Evolutionary conservation across 2,329 filamentous ascomycete genomes (phyloP).

Genomic region (Fusarium graminum): DNA sequence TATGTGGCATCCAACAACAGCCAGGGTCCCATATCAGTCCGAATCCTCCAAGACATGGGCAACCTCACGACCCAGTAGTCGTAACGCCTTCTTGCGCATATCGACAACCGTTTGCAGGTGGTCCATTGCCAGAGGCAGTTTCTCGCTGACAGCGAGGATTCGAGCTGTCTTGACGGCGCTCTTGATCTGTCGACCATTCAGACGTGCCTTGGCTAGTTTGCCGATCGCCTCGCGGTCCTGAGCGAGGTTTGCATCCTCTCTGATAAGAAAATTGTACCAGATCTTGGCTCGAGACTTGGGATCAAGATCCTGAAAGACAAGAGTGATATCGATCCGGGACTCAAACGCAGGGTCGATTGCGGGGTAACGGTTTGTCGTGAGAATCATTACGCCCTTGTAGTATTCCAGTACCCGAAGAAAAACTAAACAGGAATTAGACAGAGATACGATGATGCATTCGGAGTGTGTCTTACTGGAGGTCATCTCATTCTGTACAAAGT

Average conservation of each 20-base stretch:
- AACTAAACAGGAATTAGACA: conserved; percentile 16
- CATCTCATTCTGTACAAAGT: conserved; percentile 45
- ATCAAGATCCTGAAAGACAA: conserved; percentile 52
- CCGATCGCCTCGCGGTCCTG: background rate
- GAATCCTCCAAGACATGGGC: background rate
- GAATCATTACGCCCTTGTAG: conserved; percentile 54
- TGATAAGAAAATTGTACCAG: conserved; percentile 37
- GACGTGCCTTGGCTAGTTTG: background rate
- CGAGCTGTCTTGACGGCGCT: conserved; percentile 26
- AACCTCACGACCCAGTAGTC: background rate
- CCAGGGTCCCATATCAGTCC: background rate
- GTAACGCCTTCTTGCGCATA: conserved; percentile 4
- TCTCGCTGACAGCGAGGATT: conserved; percentile 13
- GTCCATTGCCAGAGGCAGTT: background rate
- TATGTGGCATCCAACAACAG: background rate
- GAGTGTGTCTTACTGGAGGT: conserved; percentile 42
- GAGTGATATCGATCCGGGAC: conserved; percentile 58
- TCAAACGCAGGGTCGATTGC: conserved; percentile 59
- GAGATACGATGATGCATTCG: background rate
- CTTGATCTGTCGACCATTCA: conserved; percentile 43
- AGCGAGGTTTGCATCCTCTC: background rate
- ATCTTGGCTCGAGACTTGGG: conserved; percentile 35
- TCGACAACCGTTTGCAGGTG: conserved; percentile 22
- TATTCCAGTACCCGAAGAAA: conserved; percentile 53
- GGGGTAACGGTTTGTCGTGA: conserved; percentile 58